A percentile compares a stretch with the other conserved stretches of the same genome.
Conservation (phyloP, 495 filamentous ascomycete species). For the Neurospora intermedia region DNA sequence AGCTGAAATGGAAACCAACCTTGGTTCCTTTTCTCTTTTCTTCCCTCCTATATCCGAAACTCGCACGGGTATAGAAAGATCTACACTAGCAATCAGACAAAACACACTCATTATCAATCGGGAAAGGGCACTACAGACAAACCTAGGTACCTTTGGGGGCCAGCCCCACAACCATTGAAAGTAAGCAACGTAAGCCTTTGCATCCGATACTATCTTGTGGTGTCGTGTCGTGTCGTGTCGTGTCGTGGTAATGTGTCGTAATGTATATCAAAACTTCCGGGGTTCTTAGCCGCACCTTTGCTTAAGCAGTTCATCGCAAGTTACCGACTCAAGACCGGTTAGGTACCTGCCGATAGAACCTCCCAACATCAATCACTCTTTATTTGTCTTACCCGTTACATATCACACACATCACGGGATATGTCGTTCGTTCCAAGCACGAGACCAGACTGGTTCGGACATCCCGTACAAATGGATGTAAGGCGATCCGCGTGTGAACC, state of each 20-base stretch:
- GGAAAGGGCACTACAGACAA: neutral
- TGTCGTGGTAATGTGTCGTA: neutral
- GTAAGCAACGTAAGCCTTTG: neutral
- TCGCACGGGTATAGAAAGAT: too few relatives aligned
- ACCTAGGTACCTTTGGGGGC: neutral
- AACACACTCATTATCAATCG: neutral
- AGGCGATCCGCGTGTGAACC: neutral
- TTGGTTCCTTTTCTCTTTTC: neutral
- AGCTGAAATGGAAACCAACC: too few relatives aligned
- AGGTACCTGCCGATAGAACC: neutral
- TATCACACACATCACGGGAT: neutral
- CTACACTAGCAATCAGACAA: too few relatives aligned
- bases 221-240: neutral
- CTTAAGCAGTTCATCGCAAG: neutral
- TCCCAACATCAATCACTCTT: neutral
- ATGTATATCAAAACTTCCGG: neutral
- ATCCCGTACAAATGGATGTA: neutral
- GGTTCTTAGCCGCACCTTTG: neutral
- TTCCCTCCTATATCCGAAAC: too few relatives aligned
- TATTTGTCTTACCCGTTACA: neutral
- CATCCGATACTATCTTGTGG: neutral
- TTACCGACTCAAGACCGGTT: neutral
- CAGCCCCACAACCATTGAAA: neutral
- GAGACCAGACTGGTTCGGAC: neutral
- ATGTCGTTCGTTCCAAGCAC: neutral